Evolutionary conservation across 1,284 basidiomycete species (phyloP), one percentile per base, ranked within the genome.

Genomic region (Apiotrichum brassicae): DNA sequence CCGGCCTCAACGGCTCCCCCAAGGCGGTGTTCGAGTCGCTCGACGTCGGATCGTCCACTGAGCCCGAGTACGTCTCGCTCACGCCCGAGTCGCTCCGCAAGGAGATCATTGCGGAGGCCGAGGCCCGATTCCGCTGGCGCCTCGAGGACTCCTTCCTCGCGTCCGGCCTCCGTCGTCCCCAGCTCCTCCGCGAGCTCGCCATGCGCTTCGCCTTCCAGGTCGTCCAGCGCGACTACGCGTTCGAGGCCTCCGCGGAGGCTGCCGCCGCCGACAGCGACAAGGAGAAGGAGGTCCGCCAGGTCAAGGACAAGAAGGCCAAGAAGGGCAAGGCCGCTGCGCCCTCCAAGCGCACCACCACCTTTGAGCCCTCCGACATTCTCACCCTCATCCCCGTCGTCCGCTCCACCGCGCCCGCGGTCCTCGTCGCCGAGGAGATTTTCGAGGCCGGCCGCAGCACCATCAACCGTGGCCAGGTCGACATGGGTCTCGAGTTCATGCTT

Each of bases 201-300:
- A 65, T 73, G 38, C 69, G 78, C 43, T 66, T 73, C 33, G 79
- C 77, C n/a, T 73, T 79, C 60, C 79, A 81, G 70, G 71, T 81
- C 46, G 70, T 68, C 30, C 69, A 78, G 54, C 71, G 73, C 43
- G 70, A 76, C 43, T 81, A 80, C 62, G 50, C 62, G 19, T 77
- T 79, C 48, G 50, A 56, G 13, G 50, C 40, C 8, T 32, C 50
- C 13, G 71, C 66, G 46, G 60, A 49, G 6, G 58, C 57, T 14
- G 48, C 49, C 9, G 47, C 48, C 14, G 48, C 56, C 26, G 58
- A 54, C 36, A 49, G 57, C 3, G 61, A 57, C 40, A 56, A 53
- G 52, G 67, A 62, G 51, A 63, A 56, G 62, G 66, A 64, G 50
- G 47, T 41, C 38, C 53, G 54, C 36, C 11, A 35, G 6, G 32